Base-by-base conservation (phyloP, 192 early-diverging fungal species). In the Umbelopsis isabellina region DNA sequence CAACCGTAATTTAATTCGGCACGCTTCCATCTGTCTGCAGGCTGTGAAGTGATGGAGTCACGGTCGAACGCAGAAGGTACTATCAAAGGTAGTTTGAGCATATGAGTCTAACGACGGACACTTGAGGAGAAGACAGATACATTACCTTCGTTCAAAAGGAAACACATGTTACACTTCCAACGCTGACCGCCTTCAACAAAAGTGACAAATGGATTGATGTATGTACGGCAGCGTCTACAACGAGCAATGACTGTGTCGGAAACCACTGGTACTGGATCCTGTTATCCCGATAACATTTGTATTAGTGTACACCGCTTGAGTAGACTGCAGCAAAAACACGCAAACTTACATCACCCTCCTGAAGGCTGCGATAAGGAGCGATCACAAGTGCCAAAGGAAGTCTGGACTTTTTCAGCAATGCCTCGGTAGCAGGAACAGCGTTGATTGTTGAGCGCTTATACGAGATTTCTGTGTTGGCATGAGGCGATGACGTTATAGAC, bases 151-250 rank as follows among this genome's bases (percentile, higher is more conserved):
- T 98, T 98, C 74, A 87, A 86, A 20, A 96, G 82, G 68, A 88
- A 91, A 79, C 97, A 99, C 84, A 98, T 83, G 77, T 97, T 97
- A 79, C 97, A 99, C 78, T 91, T 92, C 97, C 97, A 99, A 46
- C 94, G 86, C 47, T 94, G 91, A 11, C 96, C 97, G 52, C 97
- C 94, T 68, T 99, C 97, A 1, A 94, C 89, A 86, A 97, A 99
- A 49, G 89, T 90, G 8, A 98, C 92, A 80, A 92, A 99, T 23
- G 97, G 97, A 68, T 98, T 98, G 76, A 99, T 95, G 72, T 99
- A 99, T 4, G 94, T 92, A 69, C 97, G 85, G 81, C 97, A 99
- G 23, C 95, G 83, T 35, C 96, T 85, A 81, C 97, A 99, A 35
- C 97, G 89, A 66, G 95, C 93, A 82, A 99, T 97, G 52, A 90